Base-by-base conservation (phyloP, 331 rosid genomes). In the Arachis monticola region DNA sequence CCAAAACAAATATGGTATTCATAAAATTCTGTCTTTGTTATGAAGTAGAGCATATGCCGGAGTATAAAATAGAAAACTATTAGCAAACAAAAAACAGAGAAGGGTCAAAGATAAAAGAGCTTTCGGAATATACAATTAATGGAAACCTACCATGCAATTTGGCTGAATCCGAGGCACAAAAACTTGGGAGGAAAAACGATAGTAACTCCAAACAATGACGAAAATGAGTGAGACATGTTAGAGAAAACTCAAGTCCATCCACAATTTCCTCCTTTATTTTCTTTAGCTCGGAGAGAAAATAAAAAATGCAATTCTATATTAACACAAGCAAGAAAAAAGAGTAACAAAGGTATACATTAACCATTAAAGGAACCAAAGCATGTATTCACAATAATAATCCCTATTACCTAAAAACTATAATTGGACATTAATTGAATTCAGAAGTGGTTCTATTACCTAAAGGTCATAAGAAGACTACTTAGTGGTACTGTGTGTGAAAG, bases 301-400 rank as follows among this genome's bases (percentile, higher is more conserved):
- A 22, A 22, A 22, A 22, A 22, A 22, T 22, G 27, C 40, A 5
- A 50, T 55, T 13, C 22, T n/a, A 53, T 53, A 53, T 10, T 5
- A 47, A 48, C 47, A 79, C 31, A 67, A n/a, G 46, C 62, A 48
- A 51, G 13, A 41, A 8, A 12, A 44, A 41, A 47, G 3, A 6
- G 6, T 35, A 35, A 61, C 14, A 3, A 52, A 53, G 0, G 3
- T 35, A 35, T 35, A 35, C 31, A 53, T 5, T 48, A 8, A 48
- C 10, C 42, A 44, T n/a, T 8, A 0, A 56, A 30, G 3, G 13
- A 31, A 46, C 7, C 30, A 22, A 11, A 65, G 60, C 46, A 60
- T 42, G 79, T 75, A 75, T 75, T 60, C 79, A 83, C 53, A 48
- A 48, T 48, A 48, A 55, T 14, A 44, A 40, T 53, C 72, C 35